phyloP scores from a whole-genome alignment of 2,329 filamentous ascomycete species.

The Cytospora piceicola region DNA sequence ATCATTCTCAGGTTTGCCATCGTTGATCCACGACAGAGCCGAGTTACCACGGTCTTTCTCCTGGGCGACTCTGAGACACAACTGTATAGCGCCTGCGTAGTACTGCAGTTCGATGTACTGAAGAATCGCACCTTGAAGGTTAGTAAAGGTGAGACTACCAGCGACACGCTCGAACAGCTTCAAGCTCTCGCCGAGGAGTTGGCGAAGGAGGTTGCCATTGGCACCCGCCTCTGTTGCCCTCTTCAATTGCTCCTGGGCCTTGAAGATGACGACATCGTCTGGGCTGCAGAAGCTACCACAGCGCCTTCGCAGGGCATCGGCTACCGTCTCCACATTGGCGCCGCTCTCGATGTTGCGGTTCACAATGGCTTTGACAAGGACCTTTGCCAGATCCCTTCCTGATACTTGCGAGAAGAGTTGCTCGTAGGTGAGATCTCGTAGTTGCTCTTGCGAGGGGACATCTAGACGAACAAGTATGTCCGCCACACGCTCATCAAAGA shows the following conservation, averaged over 20 bases:
- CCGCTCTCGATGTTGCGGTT: constrained; percentile 97
- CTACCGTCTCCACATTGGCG: constrained; percentile 95
- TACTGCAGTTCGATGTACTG: constrained; percentile 85
- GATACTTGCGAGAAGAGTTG: constrained; percentile 77
- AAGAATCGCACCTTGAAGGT: constrained; percentile 75
- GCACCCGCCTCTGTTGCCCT: constrained; percentile 77
- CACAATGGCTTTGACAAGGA: constrained; percentile 95
- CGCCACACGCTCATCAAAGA: constrained; percentile 90
- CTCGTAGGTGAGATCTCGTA: constrained; percentile 83
- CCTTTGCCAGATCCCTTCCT: constrained; percentile 88
- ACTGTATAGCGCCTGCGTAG: constrained; percentile 89
- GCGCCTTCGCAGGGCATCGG: constrained; percentile 86
- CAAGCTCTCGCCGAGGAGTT: constrained; percentile 85
- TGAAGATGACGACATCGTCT: constrained; percentile 97
- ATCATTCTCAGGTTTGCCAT: constrained; percentile 75
- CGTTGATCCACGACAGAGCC: constrained; percentile 84
- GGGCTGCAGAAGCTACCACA: constrained; percentile 98
- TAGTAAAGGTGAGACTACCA: constrained; percentile 76
- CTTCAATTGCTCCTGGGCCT: constrained; percentile 93
- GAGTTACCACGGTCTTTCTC: constrained; percentile 86
- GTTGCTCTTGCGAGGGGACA: constrained; percentile 67
- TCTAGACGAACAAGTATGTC: constrained; percentile 83
- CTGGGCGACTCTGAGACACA: constrained; percentile 80
- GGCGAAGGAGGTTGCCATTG: constrained; percentile 76
- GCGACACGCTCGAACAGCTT: constrained; percentile 89